Percentiles rank a stretch among this genome's conserved stretches.
These are phyloP conservation scores for Bothriochloa decipiens DNA, from an alignment of 176 grass and related monocot species.

Conservation along the genomic window DNA sequence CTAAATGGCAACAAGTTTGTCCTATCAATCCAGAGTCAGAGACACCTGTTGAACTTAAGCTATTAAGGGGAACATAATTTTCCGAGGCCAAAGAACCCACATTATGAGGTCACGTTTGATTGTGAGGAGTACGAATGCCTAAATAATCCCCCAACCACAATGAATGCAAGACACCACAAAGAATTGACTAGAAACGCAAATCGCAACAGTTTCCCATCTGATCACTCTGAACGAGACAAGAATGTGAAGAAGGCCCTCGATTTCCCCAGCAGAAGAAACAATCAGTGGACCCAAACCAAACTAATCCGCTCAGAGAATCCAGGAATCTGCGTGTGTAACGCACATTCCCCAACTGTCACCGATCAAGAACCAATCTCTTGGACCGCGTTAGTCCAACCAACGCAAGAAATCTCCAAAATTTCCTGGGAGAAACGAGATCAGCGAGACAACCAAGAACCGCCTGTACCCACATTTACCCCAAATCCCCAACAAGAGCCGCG, in stretches of 20 bases:
- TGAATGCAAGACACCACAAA: neutral
- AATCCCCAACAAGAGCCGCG: constrained; percentile 15
- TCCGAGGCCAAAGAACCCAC: too few species aligned
- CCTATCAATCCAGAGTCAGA: neutral
- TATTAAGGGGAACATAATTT: too few species aligned
- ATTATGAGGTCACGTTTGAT: too few species aligned
- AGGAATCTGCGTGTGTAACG: neutral
- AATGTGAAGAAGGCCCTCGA: constrained; percentile 12
- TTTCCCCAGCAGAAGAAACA: neutral
- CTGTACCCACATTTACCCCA: constrained; percentile 31
- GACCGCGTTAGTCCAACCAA: neutral
- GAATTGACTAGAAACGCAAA: constrained; percentile 22
- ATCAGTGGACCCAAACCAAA: constrained; percentile 29
- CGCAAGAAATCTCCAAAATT: constrained; percentile 27
- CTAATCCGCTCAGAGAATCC: too few species aligned
- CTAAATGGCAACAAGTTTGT: neutral
- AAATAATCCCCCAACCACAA: constrained; percentile 7
- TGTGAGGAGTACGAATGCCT: neutral
- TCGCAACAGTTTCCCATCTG: neutral
- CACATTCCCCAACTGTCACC: constrained; percentile 9
- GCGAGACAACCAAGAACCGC: constrained; percentile 38
- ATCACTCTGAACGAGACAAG: constrained; percentile 17
- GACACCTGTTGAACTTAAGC: neutral
- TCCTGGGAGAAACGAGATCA: neutral
- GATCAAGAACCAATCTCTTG: constrained; percentile 38